phyloP scores from a whole-genome alignment of 2,329 filamentous ascomycete genomes.

The Microsporum ferrugineum region DNA sequence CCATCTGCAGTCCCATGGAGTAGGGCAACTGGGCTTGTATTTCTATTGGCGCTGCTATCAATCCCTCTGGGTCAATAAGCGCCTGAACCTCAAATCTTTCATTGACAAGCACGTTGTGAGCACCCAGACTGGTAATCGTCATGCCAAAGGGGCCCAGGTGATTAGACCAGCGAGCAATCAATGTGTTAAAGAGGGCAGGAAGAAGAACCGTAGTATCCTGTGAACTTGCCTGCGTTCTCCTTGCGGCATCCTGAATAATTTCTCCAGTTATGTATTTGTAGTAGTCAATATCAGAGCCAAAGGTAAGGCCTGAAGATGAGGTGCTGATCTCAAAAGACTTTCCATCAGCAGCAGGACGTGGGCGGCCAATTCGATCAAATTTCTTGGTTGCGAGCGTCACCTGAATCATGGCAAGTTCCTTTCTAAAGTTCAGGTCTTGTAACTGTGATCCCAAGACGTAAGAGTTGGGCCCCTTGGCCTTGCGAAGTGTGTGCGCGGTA shows the following conservation, averaged over 20 bases:
- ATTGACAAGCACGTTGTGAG: conserved; percentile 14
- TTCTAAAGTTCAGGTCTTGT: conserved; percentile 3
- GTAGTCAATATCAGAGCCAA: too few species aligned
- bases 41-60: conserved; percentile 12
- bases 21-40: neutral
- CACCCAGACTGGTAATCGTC: conserved; percentile 11
- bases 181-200: neutral
- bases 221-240: neutral
- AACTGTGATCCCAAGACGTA: neutral
- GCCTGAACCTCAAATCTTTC: conserved; percentile 12
- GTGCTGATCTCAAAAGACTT: neutral
- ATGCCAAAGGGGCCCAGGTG: conserved; percentile 9
- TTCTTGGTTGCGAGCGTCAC: conserved; percentile 7
- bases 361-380: conserved; percentile 5
- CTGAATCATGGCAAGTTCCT: conserved; percentile 8
- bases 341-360: neutral
- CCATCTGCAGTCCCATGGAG: neutral
- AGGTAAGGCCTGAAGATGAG: neutral
- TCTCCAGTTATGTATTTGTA: too few species aligned
- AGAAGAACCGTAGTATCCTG: conserved; percentile 5
- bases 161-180: neutral
- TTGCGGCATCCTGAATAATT: neutral
- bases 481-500: neutral
- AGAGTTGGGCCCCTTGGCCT: neutral
- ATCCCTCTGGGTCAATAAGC: conserved; percentile 13